A percentile compares a stretch with the other conserved stretches of the same genome.
Conservation (phyloP, 2,329 filamentous ascomycete species). For the Beauveria caledonica region DNA sequence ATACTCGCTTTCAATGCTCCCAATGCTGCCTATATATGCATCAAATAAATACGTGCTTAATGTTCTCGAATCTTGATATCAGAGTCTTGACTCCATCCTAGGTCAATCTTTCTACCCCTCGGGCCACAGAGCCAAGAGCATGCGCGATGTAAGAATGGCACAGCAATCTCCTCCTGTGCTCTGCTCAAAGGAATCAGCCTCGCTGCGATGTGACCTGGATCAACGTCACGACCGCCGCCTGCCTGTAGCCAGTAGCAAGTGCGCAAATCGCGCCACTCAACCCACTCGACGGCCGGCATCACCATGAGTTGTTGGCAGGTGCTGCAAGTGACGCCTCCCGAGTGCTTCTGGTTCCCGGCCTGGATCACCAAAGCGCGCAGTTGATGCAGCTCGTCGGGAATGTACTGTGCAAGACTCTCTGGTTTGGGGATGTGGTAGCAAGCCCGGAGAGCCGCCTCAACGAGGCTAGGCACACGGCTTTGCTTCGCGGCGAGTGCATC, state of each 20-base stretch:
- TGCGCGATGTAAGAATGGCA: slow-evolving; percentile 40
- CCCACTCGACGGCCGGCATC: slow-evolving; percentile 48
- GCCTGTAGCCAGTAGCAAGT: slow-evolving; percentile 14
- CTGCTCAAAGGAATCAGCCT: slow-evolving; percentile 20
- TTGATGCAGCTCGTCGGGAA: slow-evolving; percentile 33
- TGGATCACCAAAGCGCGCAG: slow-evolving; percentile 33
- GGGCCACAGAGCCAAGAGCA: slow-evolving; percentile 45
- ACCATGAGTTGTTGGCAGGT: slow-evolving; percentile 41
- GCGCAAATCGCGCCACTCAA: slow-evolving; percentile 50
- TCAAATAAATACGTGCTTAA: neutral
- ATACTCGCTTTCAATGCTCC: slow-evolving; percentile 3
- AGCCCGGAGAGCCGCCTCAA: slow-evolving; percentile 41
- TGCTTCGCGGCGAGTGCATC: slow-evolving; percentile 12
- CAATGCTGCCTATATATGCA: slow-evolving; percentile 1
- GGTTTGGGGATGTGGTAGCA: slow-evolving; percentile 37
- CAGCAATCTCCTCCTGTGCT: slow-evolving; percentile 26
- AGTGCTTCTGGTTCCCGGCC: slow-evolving; percentile 33
- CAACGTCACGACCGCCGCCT: slow-evolving; percentile 1
- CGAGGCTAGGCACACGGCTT: slow-evolving; percentile 38
- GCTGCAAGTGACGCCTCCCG: slow-evolving; percentile 43
- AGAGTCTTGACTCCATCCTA: slow-evolving; percentile 9
- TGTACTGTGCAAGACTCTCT: slow-evolving; percentile 32
- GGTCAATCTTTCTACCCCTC: slow-evolving; percentile 22
- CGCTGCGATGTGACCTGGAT: slow-evolving; percentile 12
- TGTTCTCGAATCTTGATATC: neutral